Conservation (phyloP, 345 rosid species). For the Populus tremula region DNA sequence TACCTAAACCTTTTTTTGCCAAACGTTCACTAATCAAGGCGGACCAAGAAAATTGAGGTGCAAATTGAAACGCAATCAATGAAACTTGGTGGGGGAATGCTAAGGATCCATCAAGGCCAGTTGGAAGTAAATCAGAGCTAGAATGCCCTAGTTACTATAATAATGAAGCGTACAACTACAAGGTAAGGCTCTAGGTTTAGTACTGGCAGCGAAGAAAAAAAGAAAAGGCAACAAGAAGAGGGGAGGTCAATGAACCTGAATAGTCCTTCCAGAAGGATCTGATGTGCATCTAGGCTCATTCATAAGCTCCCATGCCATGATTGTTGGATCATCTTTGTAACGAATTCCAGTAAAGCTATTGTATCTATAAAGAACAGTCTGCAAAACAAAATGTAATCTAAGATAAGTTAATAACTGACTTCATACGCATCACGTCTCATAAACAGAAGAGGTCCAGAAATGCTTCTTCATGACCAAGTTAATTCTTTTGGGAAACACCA, state of each 20-base stretch:
- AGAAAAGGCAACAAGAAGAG: not conserved
- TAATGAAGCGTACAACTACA: not conserved
- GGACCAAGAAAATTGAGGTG: not conserved
- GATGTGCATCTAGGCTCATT: constrained; percentile 39
- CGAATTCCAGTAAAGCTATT: constrained; percentile 26
- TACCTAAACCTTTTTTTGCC: not conserved
- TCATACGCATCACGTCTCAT: not conserved
- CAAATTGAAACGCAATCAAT: not conserved
- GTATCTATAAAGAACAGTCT: constrained; percentile 32
- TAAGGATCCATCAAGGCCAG: constrained; percentile 2
- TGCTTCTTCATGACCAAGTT: not conserved
- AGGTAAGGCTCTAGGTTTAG: not conserved
- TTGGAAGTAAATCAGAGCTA: not conserved
- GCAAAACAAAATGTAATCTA: constrained; percentile 3
- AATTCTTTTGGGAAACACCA: not conserved
- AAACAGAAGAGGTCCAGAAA: not conserved
- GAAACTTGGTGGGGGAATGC: not conserved
- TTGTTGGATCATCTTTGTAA: constrained; percentile 34
- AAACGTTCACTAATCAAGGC: not conserved
- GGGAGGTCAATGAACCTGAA: constrained; percentile 20
- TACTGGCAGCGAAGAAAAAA: not conserved
- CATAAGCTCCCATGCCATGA: constrained; percentile 39
- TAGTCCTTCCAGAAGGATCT: constrained; percentile 31
- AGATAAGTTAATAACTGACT: not conserved
- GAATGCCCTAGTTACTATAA: not conserved